Base-by-base conservation (phyloP, 305 asterid genomes). In the Fraxinus paxiana region DNA sequence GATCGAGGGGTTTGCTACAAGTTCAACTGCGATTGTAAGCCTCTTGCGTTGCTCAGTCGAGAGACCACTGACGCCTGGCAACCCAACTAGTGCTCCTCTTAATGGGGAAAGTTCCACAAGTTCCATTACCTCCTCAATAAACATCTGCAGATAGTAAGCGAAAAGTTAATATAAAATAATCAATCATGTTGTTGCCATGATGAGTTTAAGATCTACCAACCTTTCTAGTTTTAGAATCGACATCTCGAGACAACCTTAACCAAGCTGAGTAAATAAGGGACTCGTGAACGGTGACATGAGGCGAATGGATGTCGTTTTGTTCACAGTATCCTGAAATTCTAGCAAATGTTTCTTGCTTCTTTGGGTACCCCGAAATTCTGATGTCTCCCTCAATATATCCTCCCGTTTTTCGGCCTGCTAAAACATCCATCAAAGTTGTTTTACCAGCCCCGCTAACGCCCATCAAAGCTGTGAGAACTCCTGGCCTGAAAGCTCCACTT, bases 1-100 rank as follows among this genome's bases (percentile, higher is more conserved):
- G 78, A 90, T 89, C 3, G 94, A 89, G 37, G 92, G 94, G 34
- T 90, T 90, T 0, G 92, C 93, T 6, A 90, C 94, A 24, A 90
- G 90, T 70, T 90, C 94, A 5, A 90, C 94, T 0, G 94, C 94
- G 1, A 90, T 90, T 6, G 94, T 90, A 26, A 90, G 90, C 87
- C 94, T 84, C 75, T 90, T 90, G 5, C 94, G 82, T 67, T 90
- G 94, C 82, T 90, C 94, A 0, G 94, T 90, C 4, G 94, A 88
- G 5, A 90, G 92, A n/a, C 94, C 92, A 20, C 46, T 89, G 17
- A 90, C 86, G 3, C 94, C 94, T 3, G 94, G 94, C 83, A 90
- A 72, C 81, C 94, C 94, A 0, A 90, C 91, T 46, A 90, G 84
- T 0, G 90, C 82, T 33, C 81, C 88, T 82, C 84, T 84, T 26